These are phyloP conservation scores for Metarhizium brunneum DNA, from an alignment of 2,329 filamentous ascomycete species.

Conservation along the genomic window DNA sequence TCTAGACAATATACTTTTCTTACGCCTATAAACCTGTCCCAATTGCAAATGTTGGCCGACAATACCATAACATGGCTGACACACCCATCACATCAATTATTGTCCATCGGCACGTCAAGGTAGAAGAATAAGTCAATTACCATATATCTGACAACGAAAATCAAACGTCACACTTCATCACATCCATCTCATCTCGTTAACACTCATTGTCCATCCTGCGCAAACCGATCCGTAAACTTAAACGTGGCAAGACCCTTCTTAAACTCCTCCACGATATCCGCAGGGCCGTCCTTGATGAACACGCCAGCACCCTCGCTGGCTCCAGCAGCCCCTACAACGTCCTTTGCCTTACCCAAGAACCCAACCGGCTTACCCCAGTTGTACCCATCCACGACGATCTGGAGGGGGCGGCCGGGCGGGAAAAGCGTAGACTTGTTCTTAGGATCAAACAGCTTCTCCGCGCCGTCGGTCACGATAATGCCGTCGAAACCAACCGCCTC, in stretches of 20 bases:
- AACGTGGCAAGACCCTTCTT: slow-evolving; percentile 52
- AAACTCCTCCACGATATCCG: slow-evolving; percentile 33
- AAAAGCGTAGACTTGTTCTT: slow-evolving; percentile 43
- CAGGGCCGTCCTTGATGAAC: slow-evolving; percentile 24
- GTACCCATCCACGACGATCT: slow-evolving; percentile 55
- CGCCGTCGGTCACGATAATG: slow-evolving; percentile 49
- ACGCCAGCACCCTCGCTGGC: slow-evolving; percentile 35
- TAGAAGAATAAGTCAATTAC: too few species aligned
- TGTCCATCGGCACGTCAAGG: too few species aligned
- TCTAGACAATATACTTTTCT: too few species aligned
- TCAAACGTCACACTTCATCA: too few species aligned
- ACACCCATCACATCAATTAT: too few species aligned
- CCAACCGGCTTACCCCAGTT: slow-evolving; percentile 63
- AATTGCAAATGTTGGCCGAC: too few species aligned
- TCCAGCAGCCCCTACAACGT: slow-evolving; percentile 31
- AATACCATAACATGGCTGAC: too few species aligned
- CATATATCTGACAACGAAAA: too few species aligned
- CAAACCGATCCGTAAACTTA: slow-evolving; percentile 57
- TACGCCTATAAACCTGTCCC: too few species aligned
- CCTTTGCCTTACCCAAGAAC: slow-evolving; percentile 38
- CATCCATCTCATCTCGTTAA: too few species aligned
- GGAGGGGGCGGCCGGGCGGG: slow-evolving; percentile 51
- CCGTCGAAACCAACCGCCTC: slow-evolving; percentile 55
- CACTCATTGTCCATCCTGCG: slow-evolving; percentile 34
- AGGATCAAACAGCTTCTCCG: slow-evolving; percentile 39